These are phyloP conservation scores for Aspergillus nanangensis DNA, from an alignment of 495 filamentous ascomycete species.

Conservation along the genomic window DNA sequence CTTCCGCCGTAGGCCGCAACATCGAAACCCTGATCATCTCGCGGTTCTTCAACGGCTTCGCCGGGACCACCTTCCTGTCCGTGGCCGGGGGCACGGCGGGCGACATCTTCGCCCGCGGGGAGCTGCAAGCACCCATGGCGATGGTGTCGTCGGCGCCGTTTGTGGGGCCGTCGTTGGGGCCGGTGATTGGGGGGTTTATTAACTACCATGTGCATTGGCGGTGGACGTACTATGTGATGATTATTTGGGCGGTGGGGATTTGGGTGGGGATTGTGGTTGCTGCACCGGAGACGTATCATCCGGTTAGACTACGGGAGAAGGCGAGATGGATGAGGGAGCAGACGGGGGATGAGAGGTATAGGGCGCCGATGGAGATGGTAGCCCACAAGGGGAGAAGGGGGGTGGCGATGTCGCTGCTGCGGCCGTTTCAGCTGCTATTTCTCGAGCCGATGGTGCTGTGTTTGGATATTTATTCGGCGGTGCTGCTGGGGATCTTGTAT, in stretches of 20 bases:
- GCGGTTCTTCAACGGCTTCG: constrained; percentile 73
- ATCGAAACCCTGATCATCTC: constrained; percentile 68
- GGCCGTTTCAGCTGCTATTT: constrained; percentile 68
- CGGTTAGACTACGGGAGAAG: constrained; percentile 42
- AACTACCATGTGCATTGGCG: constrained; percentile 67
- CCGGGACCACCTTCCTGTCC: constrained; percentile 73
- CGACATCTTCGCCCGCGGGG: constrained; percentile 66
- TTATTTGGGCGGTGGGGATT: constrained; percentile 65
- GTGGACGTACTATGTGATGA: constrained; percentile 75
- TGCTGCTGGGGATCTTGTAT: constrained; percentile 76
- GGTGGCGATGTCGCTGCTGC: constrained; percentile 22
- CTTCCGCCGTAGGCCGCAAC: constrained; percentile 73
- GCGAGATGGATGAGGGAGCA: constrained; percentile 58
- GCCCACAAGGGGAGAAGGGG: not conserved
- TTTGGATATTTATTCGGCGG: constrained; percentile 69
- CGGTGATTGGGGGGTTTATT: constrained; percentile 53
- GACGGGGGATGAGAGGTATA: constrained; percentile 63
- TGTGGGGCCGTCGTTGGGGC: constrained; percentile 47
- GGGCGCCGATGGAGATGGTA: constrained; percentile 65
- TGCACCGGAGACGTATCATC: constrained; percentile 81
- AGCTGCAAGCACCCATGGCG: constrained; percentile 64
- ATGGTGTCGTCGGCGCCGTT: constrained; percentile 64
- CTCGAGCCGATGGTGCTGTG: constrained; percentile 76
- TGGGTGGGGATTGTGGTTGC: constrained; percentile 55
- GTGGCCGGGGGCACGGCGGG: constrained; percentile 82